These are phyloP conservation scores for Trapa incisa DNA, from an alignment of 345 rosid genomes.

Conservation along the genomic window DNA sequence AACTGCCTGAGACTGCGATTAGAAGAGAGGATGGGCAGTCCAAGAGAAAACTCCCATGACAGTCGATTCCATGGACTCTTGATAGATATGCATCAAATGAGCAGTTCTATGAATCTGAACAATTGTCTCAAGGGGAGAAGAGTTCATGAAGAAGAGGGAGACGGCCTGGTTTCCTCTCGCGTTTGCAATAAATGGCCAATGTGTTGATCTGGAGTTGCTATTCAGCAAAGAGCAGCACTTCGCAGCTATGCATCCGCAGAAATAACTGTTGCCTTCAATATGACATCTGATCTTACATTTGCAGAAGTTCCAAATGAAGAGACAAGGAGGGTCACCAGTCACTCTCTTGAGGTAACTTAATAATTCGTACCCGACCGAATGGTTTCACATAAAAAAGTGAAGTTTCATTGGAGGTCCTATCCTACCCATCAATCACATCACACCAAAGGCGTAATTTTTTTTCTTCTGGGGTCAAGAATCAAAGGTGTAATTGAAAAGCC, in stretches of 20 bases:
- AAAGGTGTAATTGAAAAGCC: no score
- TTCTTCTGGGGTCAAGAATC: no score
- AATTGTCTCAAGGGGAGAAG: not conserved
- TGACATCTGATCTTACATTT: no score
- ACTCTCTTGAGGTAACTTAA: conserved; percentile 8
- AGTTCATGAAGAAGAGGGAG: not conserved
- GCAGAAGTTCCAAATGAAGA: not conserved
- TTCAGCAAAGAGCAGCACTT: not conserved
- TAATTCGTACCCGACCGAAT: not conserved
- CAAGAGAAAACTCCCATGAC: not conserved
- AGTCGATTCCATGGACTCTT: not conserved
- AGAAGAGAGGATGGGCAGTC: not conserved
- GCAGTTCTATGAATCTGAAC: not conserved
- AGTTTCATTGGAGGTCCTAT: no score
- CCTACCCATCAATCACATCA: no score
- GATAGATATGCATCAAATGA: not conserved
- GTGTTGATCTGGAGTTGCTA: not conserved
- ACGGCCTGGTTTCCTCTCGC: conserved; percentile 10
- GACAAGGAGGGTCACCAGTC: not conserved
- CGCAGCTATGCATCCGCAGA: not conserved
- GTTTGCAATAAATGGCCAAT: conserved; percentile 14
- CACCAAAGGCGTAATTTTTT: no score
- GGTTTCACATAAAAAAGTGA: no score
- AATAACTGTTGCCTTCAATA: not conserved
- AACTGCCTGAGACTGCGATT: no score